Base-by-base conservation (phyloP, 495 filamentous ascomycete species). In the Penicillium cataractarum region DNA sequence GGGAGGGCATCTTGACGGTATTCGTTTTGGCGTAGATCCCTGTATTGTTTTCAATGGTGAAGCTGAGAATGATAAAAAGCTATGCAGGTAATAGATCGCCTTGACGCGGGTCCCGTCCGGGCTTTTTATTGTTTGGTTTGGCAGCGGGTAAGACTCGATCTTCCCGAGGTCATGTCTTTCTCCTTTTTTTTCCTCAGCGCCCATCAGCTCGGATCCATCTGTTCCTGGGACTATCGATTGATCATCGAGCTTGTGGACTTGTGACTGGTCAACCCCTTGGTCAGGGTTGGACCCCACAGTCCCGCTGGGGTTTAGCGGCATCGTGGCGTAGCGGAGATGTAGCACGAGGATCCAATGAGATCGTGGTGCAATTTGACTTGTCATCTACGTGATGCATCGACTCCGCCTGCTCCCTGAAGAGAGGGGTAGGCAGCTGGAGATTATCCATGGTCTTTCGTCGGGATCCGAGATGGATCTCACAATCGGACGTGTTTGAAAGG, bases 171-270 rank as follows among this genome's bases (percentile, higher is more conserved):
- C 50, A 31, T 35, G 19, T 27, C 4, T 32, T 56, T 33, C 51
- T 67, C 55, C 63, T 57, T 61, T 67, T 67, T 64, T 58, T 50
- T 35, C 26, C 26, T 56, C 6, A 33, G n/a, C 35, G 33, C 22
- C 31, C 42, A 56, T 61, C 46, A 48, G 48, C 17, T 35, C 22
- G 61, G 59, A 40, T 54, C 54, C 62, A 70, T 62, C 55, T 19
- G 61, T 67, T 21, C 58, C 64, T 56, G 63, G 49, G 31, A 68
- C 70, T 71, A 71, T 71, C 61, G 70, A 66, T 55, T 66, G 56
- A 37, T 49, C 52, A 66, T 66, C 49, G 35, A 6, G 49, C 1
- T 17, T 9, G 22, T n/a, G 0, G 2, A 0, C 13, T 27, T 53
- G 46, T 72, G 62, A 72, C 32, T 70, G 70, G 70, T 32, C 22